Conservation (phyloP, 805 yeast species). For the Candida ascalaphidarum region DNA sequence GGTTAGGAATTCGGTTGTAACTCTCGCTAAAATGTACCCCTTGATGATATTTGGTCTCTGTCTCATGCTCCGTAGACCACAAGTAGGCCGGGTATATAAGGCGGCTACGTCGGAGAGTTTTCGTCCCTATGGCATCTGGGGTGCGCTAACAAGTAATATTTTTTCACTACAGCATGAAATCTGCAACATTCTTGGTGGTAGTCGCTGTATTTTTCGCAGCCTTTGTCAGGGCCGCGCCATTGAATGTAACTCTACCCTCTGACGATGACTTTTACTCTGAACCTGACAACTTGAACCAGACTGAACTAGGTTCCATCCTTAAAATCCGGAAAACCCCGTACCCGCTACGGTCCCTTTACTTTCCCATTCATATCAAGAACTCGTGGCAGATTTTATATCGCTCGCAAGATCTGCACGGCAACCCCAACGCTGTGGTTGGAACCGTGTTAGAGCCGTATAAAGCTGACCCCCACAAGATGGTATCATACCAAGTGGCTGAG, state of each 20-base stretch:
- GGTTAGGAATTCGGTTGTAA: too few species aligned
- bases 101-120: too few species aligned
- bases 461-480: constrained; percentile 15
- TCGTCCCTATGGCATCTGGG: too few species aligned
- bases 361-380: not conserved
- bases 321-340: constrained; percentile 3
- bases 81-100: too few species aligned
- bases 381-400: constrained; percentile 7
- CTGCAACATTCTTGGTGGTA: too few species aligned
- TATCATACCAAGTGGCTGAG: constrained; percentile 20
- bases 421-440: constrained; percentile 15
- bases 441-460: constrained; percentile 22
- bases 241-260: too few species aligned
- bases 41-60: too few species aligned
- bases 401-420: constrained; percentile 14
- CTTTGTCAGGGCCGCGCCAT: too few species aligned
- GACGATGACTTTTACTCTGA: constrained; percentile 4
- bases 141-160: too few species aligned
- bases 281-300: constrained; percentile 3
- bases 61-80: too few species aligned
- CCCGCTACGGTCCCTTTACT: constrained; percentile 4
- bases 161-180: too few species aligned
- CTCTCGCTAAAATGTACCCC: too few species aligned
- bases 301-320: constrained; percentile 5
- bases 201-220: not conserved